These are phyloP conservation scores for Lentinus tigrinus DNA, from an alignment of 768 basidiomycete species.

Conservation along the genomic window DNA sequence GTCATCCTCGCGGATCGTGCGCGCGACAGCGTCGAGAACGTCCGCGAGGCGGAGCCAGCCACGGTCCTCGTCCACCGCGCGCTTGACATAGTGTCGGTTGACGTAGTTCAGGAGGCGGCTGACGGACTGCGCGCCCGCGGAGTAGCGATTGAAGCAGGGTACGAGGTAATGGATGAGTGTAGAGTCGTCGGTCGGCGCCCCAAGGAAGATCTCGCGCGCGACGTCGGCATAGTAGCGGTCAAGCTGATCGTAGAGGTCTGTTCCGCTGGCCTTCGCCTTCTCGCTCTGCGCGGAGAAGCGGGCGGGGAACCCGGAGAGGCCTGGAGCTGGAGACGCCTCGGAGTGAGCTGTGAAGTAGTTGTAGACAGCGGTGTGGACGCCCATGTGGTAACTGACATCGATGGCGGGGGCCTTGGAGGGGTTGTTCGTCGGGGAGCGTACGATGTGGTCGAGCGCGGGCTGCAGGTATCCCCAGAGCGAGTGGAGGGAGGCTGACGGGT, in stretches of 20 bases:
- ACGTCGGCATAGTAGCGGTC: slow-evolving; percentile 69
- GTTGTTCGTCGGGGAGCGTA: slow-evolving; percentile 65
- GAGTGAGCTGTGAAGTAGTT: slow-evolving; percentile 58
- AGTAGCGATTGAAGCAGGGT: slow-evolving; percentile 69
- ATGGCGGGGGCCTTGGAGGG: slow-evolving; percentile 64
- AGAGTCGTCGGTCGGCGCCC: slow-evolving; percentile 64
- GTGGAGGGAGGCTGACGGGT: slow-evolving; percentile 70
- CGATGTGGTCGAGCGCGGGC: slow-evolving; percentile 75
- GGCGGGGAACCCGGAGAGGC: slow-evolving; percentile 15
- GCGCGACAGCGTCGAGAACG: slow-evolving; percentile 59
- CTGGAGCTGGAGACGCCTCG: slow-evolving; percentile 39
- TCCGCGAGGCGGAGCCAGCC: slow-evolving; percentile 75
- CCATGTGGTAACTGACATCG: slow-evolving; percentile 70
- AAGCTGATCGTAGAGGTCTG: slow-evolving; percentile 71
- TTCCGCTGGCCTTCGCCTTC: slow-evolving; percentile 45
- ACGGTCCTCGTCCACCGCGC: slow-evolving; percentile 73
- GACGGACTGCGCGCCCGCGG: slow-evolving; percentile 63
- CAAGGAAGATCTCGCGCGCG: slow-evolving; percentile 59
- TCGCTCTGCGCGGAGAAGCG: slow-evolving; percentile 23
- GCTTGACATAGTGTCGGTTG: slow-evolving; percentile 71
- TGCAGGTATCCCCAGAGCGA: slow-evolving; percentile 74
- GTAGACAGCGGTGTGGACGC: slow-evolving; percentile 80
- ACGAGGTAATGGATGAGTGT: slow-evolving; percentile 69
- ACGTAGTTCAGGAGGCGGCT: slow-evolving; percentile 75
- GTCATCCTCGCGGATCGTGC: slow-evolving; percentile 47